Evolutionary conservation across 345 rosid species (phyloP), one percentile per base, ranked within the genome.

Genomic region (Citrus inodora): DNA sequence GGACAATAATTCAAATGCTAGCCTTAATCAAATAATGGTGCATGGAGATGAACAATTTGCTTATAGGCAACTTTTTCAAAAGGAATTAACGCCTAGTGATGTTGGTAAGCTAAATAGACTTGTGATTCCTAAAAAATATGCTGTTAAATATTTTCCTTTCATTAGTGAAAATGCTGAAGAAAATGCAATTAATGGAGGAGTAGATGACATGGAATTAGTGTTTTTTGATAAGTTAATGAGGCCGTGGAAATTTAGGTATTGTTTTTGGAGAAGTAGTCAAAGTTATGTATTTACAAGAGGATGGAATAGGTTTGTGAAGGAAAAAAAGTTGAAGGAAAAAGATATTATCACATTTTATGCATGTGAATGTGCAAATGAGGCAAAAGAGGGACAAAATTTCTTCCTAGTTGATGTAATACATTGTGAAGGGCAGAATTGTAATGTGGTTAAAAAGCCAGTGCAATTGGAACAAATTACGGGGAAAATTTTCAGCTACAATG

Each of bases 71-170:
- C 87, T 95, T 16, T 95, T 95, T 71, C 87, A 83, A 17, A 95
- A 95, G 83, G 90, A 90, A 64, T 82, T 95, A 25, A 95, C 98
- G 3, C 95, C 98, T 0, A 95, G 98, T 30, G 97, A 95, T 75
- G 98, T 95, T 3, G 97, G 98, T 2, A 92, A 90, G 62, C 94
- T 95, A 4, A 95, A 95, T 24, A 85, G 98, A 80, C 90, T 95
- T 42, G 99, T 95, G 35, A 89, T 93, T 70, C 98, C 98, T 0
- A 93, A 93, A 81, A 93, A 85, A 82, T 85, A 55, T 70, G 98
- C 98, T 0, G 79, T 86, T 1, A 89, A 90, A 83, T 86, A 85
- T 80, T 79, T 93, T 24, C 93, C 97, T 3, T 78, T 17, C 10
- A 81, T 90, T 5, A 70, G 60, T 7, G 85, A 78, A 5, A 74